These are phyloP conservation scores for Bretziella fagacearum DNA, from an alignment of 2,329 filamentous ascomycete species.

Conservation along the genomic window DNA sequence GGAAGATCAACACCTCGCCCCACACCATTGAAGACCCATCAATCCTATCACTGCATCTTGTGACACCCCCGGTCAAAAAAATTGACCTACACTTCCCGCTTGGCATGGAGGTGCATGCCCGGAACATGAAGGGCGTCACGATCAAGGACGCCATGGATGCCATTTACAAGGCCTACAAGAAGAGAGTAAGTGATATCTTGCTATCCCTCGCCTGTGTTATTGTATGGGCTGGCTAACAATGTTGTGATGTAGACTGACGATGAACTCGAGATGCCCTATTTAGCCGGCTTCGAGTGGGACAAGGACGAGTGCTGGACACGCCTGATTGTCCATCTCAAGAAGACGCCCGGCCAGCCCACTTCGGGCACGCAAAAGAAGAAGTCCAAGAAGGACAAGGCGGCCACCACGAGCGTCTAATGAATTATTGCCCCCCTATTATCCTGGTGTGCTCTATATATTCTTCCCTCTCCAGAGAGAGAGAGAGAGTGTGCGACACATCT, in stretches of 20 bases:
- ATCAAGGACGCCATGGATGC: constrained; percentile 94
- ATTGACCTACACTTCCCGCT: constrained; percentile 86
- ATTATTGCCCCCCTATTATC: constrained; percentile 2
- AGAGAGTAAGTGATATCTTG: constrained; percentile 54
- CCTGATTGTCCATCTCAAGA: constrained; percentile 67
- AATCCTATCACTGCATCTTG: constrained; percentile 64
- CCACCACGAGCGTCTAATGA: constrained; percentile 18
- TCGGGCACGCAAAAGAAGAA: constrained; percentile 43
- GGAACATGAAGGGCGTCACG: constrained; percentile 86
- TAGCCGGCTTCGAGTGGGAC: constrained; percentile 93
- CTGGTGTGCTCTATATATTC: not conserved
- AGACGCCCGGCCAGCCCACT: constrained; percentile 40
- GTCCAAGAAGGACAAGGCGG: constrained; percentile 34
- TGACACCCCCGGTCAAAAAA: constrained; percentile 73
- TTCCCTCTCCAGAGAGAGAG: not conserved
- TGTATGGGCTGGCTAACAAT: not conserved
- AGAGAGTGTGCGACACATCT: not conserved
- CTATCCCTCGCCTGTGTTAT: not conserved
- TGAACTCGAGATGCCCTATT: constrained; percentile 71
- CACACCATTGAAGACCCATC: constrained; percentile 65
- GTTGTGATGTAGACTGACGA: constrained; percentile 55
- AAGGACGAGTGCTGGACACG: constrained; percentile 80
- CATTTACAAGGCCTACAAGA: constrained; percentile 93
- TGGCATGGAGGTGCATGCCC: constrained; percentile 71
- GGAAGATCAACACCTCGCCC: constrained; percentile 87